phyloP scores from a whole-genome alignment of 1,284 basidiomycete genomes.

The Leccinum huronense region DNA sequence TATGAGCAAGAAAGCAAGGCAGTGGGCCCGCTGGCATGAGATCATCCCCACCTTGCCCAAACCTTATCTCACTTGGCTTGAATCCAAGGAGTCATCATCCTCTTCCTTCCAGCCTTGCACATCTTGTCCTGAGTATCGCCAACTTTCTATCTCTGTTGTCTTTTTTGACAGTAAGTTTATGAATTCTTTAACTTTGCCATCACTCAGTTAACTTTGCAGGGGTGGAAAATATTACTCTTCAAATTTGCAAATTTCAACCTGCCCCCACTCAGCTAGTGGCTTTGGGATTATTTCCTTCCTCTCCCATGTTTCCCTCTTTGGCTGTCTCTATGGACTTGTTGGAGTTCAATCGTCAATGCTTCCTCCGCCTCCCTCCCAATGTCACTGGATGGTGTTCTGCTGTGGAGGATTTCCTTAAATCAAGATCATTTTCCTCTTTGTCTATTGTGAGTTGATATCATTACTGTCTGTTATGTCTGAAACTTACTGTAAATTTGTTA shows the following conservation, averaged over 20 bases:
- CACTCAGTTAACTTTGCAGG: no score
- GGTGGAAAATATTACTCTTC: no score
- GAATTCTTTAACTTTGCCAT: no score
- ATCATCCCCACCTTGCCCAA: no score
- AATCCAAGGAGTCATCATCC: no score
- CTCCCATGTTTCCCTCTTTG: not conserved
- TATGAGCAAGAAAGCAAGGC: no score
- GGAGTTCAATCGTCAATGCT: not conserved
- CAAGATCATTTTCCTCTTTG: not conserved
- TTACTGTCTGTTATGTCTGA: not conserved
- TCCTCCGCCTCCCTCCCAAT: not conserved
- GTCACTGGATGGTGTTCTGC: not conserved
- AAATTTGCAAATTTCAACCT: not conserved
- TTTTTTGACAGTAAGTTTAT: no score
- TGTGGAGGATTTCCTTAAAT: not conserved
- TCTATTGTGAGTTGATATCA: not conserved
- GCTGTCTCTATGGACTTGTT: not conserved
- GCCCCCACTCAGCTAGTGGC: not conserved
- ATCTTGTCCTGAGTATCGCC: no score
- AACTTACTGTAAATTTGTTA: not conserved
- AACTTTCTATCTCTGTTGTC: no score
- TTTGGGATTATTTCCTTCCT: not conserved
- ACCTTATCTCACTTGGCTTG: no score
- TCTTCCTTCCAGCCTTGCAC: no score
- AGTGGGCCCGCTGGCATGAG: no score